Evolutionary conservation across 129 eudicot species (phyloP).

Genomic region (Tagetes patula): DNA sequence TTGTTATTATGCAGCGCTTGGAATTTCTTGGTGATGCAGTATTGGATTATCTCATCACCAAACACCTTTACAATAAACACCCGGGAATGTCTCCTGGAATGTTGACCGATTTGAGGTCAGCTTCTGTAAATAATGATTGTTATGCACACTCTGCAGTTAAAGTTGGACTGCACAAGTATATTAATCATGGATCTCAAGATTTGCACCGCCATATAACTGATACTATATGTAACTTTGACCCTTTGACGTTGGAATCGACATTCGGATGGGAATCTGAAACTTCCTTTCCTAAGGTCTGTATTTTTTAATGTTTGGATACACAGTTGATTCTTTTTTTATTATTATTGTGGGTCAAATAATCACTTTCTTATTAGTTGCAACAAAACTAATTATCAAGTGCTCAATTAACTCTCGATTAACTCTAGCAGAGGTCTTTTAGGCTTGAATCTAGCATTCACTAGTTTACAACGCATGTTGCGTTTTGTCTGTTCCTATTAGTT

Average conservation of each 20-base stretch:
- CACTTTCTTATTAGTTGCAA: not conserved
- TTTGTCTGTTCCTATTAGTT: not conserved
- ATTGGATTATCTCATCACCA: conserved; percentile 63
- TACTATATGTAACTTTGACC: conserved; percentile 37
- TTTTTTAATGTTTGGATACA: not conserved
- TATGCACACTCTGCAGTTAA: conserved; percentile 67
- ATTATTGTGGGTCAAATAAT: not conserved
- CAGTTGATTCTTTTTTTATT: not conserved
- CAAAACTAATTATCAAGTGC: not conserved
- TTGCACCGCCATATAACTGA: conserved; percentile 46
- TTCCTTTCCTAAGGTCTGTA: conserved; percentile 65
- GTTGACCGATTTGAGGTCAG: conserved; percentile 83
- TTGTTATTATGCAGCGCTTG: conserved; percentile 49
- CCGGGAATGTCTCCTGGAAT: conserved; percentile 77
- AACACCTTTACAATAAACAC: conserved; percentile 50
- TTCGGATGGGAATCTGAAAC: conserved; percentile 73
- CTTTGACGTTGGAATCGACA: conserved; percentile 33
- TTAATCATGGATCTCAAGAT: conserved; percentile 66
- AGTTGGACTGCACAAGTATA: conserved; percentile 57
- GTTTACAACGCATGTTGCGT: not conserved
- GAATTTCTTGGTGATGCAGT: conserved; percentile 91
- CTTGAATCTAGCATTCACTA: not conserved
- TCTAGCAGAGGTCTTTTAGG: too few species aligned
- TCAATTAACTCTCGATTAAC: too few species aligned
- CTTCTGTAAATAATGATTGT: conserved; percentile 80